Evolutionary conservation across 257 asterid species (phyloP).

Genomic region (Lavandula angustifolia): DNA sequence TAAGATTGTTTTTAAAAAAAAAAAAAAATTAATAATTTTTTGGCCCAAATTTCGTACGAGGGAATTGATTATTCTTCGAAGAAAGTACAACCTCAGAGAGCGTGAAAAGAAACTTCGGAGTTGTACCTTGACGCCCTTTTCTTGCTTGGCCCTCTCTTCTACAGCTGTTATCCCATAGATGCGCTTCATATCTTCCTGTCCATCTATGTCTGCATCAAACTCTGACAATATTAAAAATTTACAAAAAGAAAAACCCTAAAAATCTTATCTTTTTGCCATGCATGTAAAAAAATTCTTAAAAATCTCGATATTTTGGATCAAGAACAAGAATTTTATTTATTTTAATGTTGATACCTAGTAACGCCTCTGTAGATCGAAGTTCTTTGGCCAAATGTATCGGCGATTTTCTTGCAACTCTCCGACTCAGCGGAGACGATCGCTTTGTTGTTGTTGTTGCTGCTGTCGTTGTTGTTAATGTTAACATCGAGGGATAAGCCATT

Average conservation of each 20-base stretch:
- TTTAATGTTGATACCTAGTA: conserved; percentile 41
- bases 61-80: conserved; percentile 27
- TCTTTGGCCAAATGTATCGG: conserved; percentile 86
- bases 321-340: no score
- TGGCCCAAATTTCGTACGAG: background rate
- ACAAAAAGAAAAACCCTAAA: background rate
- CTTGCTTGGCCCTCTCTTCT: conserved; percentile 98
- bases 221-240: background rate
- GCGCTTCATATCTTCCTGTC: conserved; percentile 99
- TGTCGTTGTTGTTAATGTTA: conserved; percentile 22
- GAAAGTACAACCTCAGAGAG: conserved; percentile 30
- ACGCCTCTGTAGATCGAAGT: conserved; percentile 97
- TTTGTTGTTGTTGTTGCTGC: conserved; percentile 26
- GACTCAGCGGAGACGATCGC: conserved; percentile 60
- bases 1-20: no score
- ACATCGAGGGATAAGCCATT: conserved; percentile 55
- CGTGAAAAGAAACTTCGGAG: conserved; percentile 8
- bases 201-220: conserved; percentile 77
- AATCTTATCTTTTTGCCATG: background rate
- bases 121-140: conserved; percentile 99
- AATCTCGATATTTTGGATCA: no score
- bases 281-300: background rate
- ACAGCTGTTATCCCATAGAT: conserved; percentile 99
- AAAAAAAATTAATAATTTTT: no score
- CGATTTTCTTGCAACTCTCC: conserved; percentile 55